These are phyloP conservation scores for Tylopilus vinaceipallidus DNA, from an alignment of 768 basidiomycete species.

Conservation along the genomic window DNA sequence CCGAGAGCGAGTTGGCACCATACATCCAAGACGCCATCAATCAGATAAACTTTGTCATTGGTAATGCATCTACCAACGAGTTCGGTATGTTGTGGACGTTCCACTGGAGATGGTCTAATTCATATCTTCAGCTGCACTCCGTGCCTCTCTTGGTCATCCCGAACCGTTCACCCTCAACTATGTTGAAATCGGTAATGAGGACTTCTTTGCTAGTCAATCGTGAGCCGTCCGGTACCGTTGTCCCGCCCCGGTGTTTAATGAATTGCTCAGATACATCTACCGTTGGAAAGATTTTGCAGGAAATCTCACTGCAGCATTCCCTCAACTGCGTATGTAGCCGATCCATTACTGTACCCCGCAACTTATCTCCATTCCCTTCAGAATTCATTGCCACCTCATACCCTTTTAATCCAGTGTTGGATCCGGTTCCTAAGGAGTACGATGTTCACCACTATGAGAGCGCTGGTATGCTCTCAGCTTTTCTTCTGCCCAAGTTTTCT, in stretches of 20 bases:
- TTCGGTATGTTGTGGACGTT: slow-evolving; percentile 23
- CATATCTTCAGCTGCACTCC: slow-evolving; percentile 40
- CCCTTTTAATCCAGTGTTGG: slow-evolving; percentile 42
- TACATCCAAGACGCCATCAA: slow-evolving; percentile 56
- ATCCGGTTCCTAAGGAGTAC: slow-evolving; percentile 50
- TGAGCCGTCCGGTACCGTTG: slow-evolving; percentile 15
- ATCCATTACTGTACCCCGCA: slow-evolving; percentile 10
- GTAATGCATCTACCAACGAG: slow-evolving; percentile 43
- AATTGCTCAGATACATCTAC: slow-evolving; percentile 40
- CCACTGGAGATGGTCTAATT: background rate
- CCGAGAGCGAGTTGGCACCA: slow-evolving; percentile 42
- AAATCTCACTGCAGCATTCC: slow-evolving; percentile 46
- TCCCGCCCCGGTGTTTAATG: background rate
- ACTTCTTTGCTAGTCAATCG: slow-evolving; percentile 39
- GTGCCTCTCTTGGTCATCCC: slow-evolving; percentile 52
- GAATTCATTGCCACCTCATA: slow-evolving; percentile 56
- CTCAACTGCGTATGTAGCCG: slow-evolving; percentile 41
- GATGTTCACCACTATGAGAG: slow-evolving; percentile 57
- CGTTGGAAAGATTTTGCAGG: slow-evolving; percentile 50
- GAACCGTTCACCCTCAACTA: slow-evolving; percentile 48
- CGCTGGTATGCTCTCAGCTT: slow-evolving; percentile 22
- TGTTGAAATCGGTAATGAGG: slow-evolving; percentile 58
- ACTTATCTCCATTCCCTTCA: slow-evolving; percentile 21
- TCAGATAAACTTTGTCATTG: slow-evolving; percentile 64
- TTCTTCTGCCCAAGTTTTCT: background rate